Evolutionary conservation across 2,329 filamentous ascomycete species (phyloP).

Genomic region (Dryadomyces sulphureus): DNA sequence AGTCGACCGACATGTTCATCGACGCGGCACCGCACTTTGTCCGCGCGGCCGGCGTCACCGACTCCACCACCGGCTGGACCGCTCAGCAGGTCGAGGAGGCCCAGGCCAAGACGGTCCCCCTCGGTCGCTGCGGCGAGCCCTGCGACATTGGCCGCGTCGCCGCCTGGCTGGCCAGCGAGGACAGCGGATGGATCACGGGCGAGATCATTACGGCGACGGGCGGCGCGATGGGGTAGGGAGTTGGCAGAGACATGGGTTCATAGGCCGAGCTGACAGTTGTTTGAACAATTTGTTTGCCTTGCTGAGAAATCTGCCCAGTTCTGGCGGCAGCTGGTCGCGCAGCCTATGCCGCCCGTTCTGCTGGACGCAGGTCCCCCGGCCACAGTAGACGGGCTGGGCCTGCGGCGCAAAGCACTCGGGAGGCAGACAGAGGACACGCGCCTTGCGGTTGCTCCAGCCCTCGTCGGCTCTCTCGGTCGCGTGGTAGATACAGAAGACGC

Average conservation of each 20-base stretch:
- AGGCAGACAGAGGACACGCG: constrained; percentile 7
- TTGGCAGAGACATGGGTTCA: neutral
- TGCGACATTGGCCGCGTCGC: neutral
- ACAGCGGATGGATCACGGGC: neutral
- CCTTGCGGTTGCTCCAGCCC: constrained; percentile 12
- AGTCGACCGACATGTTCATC: neutral
- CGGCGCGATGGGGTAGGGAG: neutral
- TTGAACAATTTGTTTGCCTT: neutral
- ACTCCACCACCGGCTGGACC: neutral
- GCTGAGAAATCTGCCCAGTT: neutral
- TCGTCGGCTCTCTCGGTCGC: constrained; percentile 8
- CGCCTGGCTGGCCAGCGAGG: neutral
- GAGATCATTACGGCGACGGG: neutral
- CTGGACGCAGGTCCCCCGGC: neutral
- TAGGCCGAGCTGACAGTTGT: no score
- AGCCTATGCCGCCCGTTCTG: no score
- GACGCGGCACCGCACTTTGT: neutral
- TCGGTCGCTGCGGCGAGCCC: neutral
- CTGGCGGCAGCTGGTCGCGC: no score
- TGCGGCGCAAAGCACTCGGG: constrained; percentile 7
- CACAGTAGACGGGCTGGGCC: constrained; percentile 5
- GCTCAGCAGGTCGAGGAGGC: neutral
- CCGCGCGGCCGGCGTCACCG: neutral
- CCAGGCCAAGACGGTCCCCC: neutral
- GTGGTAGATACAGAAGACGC: constrained; percentile 11